Evolutionary conservation across 768 basidiomycete species (phyloP).

Genomic region (Pleurotus sapidus): DNA sequence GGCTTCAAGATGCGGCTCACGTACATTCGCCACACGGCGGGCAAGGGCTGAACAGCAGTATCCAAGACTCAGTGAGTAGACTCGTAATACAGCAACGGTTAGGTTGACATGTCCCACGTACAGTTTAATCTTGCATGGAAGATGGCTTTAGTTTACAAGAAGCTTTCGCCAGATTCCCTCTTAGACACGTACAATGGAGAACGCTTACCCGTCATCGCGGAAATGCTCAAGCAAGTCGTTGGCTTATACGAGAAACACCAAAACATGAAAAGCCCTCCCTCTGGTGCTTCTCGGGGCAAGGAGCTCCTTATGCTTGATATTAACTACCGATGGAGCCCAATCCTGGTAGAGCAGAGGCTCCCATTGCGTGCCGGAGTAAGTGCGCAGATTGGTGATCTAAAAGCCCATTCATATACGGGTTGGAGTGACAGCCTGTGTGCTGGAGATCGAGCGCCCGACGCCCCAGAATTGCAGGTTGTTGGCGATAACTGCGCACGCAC

Average conservation of each 20-base stretch:
- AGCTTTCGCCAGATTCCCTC: constrained; percentile 12
- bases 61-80: constrained; percentile 19
- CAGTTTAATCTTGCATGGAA: constrained; percentile 24
- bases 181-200: constrained; percentile 22
- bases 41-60: constrained; percentile 20
- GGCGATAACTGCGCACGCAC: not conserved
- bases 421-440: constrained; percentile 7
- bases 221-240: constrained; percentile 20
- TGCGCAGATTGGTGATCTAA: not conserved
- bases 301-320: constrained; percentile 18
- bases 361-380: constrained; percentile 7
- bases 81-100: not conserved
- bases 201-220: constrained; percentile 23
- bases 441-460: constrained; percentile 19
- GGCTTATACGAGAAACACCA: constrained; percentile 10
- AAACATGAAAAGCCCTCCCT: not conserved
- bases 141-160: constrained; percentile 18
- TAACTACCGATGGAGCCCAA: constrained; percentile 22
- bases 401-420: not conserved
- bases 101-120: too few species aligned
- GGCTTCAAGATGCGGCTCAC: constrained; percentile 16
- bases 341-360: constrained; percentile 16
- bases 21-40: constrained; percentile 17
- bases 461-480: constrained; percentile 6
- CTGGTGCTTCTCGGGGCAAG: not conserved